A percentile compares a stretch with the other conserved stretches of the same genome.
These are phyloP conservation scores for Aegilops speltoides DNA, from an alignment of 176 grass and related monocot species.

Conservation along the genomic window DNA sequence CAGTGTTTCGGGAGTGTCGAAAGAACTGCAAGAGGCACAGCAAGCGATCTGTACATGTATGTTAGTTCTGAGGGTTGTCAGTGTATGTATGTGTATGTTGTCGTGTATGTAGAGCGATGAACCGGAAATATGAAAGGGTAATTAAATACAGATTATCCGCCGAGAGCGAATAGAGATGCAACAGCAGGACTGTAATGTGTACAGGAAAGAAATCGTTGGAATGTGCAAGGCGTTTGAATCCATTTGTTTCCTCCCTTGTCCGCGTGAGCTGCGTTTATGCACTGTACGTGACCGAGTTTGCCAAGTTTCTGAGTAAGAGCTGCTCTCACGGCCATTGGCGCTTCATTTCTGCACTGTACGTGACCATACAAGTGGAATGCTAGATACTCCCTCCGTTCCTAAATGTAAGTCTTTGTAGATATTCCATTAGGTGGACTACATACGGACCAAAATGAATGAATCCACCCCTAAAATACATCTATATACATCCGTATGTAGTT, in stretches of 20 bases:
- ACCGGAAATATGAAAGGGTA: conserved; percentile 40
- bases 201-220: conserved; percentile 35
- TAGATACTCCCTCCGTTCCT: too few relatives aligned
- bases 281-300: too few relatives aligned
- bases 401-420: too few relatives aligned
- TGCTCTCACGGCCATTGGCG: too few relatives aligned
- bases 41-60: conserved; percentile 45
- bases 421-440: too few relatives aligned
- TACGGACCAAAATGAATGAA: too few relatives aligned
- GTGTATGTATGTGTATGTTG: conserved; percentile 38
- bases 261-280: background rate
- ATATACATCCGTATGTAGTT: too few relatives aligned
- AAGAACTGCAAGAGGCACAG: conserved; percentile 21
- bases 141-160: conserved; percentile 46
- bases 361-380: too few relatives aligned
- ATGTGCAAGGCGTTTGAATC: conserved; percentile 24
- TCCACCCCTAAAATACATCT: too few relatives aligned
- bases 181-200: conserved; percentile 36
- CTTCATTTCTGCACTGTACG: too few relatives aligned
- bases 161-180: conserved; percentile 33
- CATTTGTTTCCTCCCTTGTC: background rate
- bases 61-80: conserved; percentile 35
- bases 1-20: background rate
- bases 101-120: conserved; percentile 44
- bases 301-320: too few relatives aligned